Evolutionary conservation across 2,329 filamentous ascomycete species (phyloP), one percentile per base, ranked within the genome.

Genomic region (Colletotrichum theobromicola): DNA sequence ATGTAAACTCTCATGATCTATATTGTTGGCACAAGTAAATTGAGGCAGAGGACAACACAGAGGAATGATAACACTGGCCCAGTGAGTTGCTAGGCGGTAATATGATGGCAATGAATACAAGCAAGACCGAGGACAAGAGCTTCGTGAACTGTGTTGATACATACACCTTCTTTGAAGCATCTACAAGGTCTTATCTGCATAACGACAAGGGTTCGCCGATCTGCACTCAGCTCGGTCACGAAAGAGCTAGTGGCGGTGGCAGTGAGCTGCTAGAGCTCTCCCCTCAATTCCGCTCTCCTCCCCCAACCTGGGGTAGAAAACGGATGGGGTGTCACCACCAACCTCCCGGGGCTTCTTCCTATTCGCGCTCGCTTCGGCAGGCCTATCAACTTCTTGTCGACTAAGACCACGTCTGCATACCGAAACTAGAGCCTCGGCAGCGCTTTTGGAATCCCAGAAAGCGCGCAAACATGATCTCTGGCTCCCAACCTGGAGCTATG

Each of bases 211-310:
- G 18, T 34, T 32, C 18, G 21, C 60, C 32, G 26, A 70, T 65
- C 66, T 28, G 28, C 30, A 64, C 46, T 57, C 66, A 58, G 30
- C 18, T 37, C 42, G 12, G 67, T 30, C 18, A 30, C 16, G 35
- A 62, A 70, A 60, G 58, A 46, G 66, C 55, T 72, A 55, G 72
- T 74, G 72, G 72, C 62, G 72, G 72, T 74, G 67, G 67, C 70
- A 70, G 70, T 73, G 66, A 64, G 24, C 57, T 61, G 57, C 57
- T 16, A 21, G 18, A 21, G 57, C 55, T 58, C 28, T n/a, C 30
- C 55, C 30, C 55, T 60, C 32, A 32, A 34, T 32, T 58, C 55
- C 55, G 26, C 55, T 58, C 55, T 60, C 32, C 28, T n/a, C 21
- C 55, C 37, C 53, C 53, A 67, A 37, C 55, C 35, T 61, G 26